These are phyloP conservation scores for Chrysoporthe cubensis DNA, from an alignment of 2,329 filamentous ascomycete species.

Conservation along the genomic window DNA sequence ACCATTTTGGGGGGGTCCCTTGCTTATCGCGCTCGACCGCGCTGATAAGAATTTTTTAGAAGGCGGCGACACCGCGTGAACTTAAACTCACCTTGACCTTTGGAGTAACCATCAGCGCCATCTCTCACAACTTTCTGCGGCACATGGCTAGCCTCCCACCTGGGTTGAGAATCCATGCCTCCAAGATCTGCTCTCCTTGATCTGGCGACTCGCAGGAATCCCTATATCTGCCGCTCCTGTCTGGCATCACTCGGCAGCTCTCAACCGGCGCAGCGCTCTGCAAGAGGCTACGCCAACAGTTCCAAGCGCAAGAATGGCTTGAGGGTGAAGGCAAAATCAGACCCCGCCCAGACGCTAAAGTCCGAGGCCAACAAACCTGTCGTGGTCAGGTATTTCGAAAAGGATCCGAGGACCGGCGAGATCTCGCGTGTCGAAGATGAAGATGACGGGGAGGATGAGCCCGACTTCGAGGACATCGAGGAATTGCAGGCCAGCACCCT, in stretches of 20 bases:
- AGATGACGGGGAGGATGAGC: slow-evolving; percentile 67
- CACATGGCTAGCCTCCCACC: slow-evolving; percentile 30
- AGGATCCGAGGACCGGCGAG: slow-evolving; percentile 20
- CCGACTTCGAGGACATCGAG: slow-evolving; percentile 80
- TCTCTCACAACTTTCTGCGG: background rate
- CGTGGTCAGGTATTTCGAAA: slow-evolving; percentile 26
- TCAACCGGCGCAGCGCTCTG: slow-evolving; percentile 12
- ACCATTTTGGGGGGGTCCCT: slow-evolving; percentile 28
- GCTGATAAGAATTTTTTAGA: slow-evolving; percentile 31
- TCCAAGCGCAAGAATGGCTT: slow-evolving; percentile 6
- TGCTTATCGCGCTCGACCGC: slow-evolving; percentile 15
- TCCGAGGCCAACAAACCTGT: background rate
- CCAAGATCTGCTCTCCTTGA: slow-evolving; percentile 25
- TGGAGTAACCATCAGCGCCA: background rate
- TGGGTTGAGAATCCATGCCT: slow-evolving; percentile 35
- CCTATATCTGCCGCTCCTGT: slow-evolving; percentile 27
- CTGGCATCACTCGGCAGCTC: slow-evolving; percentile 14
- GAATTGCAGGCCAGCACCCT: slow-evolving; percentile 69
- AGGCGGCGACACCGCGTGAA: background rate
- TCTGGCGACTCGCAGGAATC: slow-evolving; percentile 25
- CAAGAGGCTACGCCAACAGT: slow-evolving; percentile 19
- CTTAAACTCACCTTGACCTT: background rate
- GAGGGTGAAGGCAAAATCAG: background rate
- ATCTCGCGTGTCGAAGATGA: slow-evolving; percentile 20
- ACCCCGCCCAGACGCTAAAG: no score